Evolutionary conservation across 176 grass and related monocot genomes (phyloP).

Genomic region (Triticum turgidum): DNA sequence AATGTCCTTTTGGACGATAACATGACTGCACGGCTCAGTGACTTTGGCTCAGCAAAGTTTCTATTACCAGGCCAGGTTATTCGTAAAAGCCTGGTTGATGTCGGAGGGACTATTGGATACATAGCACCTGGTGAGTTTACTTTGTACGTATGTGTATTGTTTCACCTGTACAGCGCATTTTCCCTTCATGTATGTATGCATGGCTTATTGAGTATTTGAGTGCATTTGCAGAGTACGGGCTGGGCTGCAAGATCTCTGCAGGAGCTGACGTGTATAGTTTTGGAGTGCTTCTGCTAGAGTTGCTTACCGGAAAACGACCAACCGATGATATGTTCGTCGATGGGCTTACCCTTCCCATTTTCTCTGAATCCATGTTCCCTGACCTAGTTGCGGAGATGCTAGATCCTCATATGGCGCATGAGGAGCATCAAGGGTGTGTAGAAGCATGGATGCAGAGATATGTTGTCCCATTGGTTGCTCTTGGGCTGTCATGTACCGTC

Average conservation of each 20-base stretch:
- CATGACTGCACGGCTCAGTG: neutral
- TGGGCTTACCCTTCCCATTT: conserved; percentile 22
- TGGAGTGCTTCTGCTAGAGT: conserved; percentile 33
- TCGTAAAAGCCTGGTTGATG: too few species aligned
- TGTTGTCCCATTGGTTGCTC: neutral
- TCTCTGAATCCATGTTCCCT: conserved; percentile 10
- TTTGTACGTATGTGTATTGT: too few species aligned
- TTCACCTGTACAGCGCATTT: neutral
- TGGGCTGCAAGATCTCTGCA: conserved; percentile 3
- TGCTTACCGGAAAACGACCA: conserved; percentile 15
- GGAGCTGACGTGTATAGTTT: conserved; percentile 29
- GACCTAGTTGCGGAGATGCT: conserved; percentile 17
- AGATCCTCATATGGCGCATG: conserved; percentile 8
- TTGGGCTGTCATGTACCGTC: conserved; percentile 31
- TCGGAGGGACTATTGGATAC: conserved; percentile 4
- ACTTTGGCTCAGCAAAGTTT: conserved; percentile 35
- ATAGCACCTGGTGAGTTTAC: conserved; percentile 23
- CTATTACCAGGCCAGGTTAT: neutral
- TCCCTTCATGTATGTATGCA: neutral
- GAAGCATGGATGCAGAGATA: neutral
- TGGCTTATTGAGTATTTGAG: too few species aligned
- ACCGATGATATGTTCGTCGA: conserved; percentile 4
- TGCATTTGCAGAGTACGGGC: conserved; percentile 26
- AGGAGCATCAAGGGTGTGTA: neutral
- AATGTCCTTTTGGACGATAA: conserved; percentile 31